Evolutionary conservation across 257 asterid genomes (phyloP).

Genomic region (Penstemon newberryi): DNA sequence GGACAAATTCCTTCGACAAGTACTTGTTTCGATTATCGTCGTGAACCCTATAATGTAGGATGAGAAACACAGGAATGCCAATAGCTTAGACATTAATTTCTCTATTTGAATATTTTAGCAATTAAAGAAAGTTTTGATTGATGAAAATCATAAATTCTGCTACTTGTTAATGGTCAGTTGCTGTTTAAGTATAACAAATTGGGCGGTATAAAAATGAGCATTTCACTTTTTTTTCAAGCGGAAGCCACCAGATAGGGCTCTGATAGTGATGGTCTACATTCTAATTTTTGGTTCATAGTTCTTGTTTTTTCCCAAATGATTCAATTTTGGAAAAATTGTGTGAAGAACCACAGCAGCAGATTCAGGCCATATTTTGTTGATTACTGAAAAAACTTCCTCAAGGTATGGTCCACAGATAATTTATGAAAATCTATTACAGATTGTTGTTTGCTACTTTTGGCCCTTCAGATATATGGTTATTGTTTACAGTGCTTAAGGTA

Average conservation of each 20-base stretch:
- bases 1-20: not conserved
- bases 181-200: not conserved
- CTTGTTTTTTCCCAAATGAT: constrained; percentile 8
- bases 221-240: constrained; percentile 12
- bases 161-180: not conserved
- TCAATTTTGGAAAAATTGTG: not conserved
- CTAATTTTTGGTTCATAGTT: not conserved
- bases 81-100: not conserved
- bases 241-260: not conserved
- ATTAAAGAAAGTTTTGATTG: too few species aligned
- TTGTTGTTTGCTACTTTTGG: constrained; percentile 20
- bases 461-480: not conserved
- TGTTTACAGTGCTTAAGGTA: constrained; percentile 3
- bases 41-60: not conserved
- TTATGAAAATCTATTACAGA: not conserved
- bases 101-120: not conserved
- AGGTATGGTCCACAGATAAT: constrained; percentile 2
- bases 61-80: not conserved
- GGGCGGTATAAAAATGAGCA: not conserved
- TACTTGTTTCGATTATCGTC: not conserved
- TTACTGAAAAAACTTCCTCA: constrained; percentile 4
- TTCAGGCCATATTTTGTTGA: not conserved
- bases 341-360: not conserved
- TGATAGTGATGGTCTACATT: not conserved
- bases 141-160: not conserved